Evolutionary conservation across 345 rosid genomes (phyloP).

Genomic region (Ceriops tagal): DNA sequence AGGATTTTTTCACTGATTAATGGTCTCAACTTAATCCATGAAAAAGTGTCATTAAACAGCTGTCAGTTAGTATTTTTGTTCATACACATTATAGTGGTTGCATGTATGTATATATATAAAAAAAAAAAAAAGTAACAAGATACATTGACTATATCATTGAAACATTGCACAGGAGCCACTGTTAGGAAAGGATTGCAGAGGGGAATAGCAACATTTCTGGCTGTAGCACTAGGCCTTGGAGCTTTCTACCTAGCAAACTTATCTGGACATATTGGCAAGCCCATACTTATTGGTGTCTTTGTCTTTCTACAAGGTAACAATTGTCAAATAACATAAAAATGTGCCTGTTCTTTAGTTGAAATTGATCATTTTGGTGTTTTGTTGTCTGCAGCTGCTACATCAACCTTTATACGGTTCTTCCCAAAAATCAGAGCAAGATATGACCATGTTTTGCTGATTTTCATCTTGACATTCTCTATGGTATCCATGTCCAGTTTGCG

Average conservation of each 20-base stretch:
- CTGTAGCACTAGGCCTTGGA: slow-evolving; percentile 15
- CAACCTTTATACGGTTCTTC: slow-evolving; percentile 68
- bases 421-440: slow-evolving; percentile 79
- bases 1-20: too few relatives aligned
- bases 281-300: slow-evolving; percentile 1
- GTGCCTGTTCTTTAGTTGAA: too few relatives aligned
- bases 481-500: slow-evolving; percentile 68
- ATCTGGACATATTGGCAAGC: slow-evolving; percentile 13
- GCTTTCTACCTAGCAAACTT: slow-evolving; percentile 15
- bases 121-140: too few relatives aligned
- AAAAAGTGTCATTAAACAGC: too few relatives aligned
- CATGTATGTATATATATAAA: too few relatives aligned
- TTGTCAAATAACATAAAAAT: not conserved
- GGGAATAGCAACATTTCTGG: slow-evolving; percentile 15
- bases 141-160: not conserved
- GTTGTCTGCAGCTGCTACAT: slow-evolving; percentile 41
- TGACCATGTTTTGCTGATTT: slow-evolving; percentile 46
- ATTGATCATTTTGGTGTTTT: not conserved
- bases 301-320: slow-evolving; percentile 15
- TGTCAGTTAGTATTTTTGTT: too few relatives aligned
- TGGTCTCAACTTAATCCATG: too few relatives aligned
- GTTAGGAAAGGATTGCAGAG: slow-evolving; percentile 22
- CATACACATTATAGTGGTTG: too few relatives aligned
- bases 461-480: slow-evolving; percentile 70
- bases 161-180: slow-evolving; percentile 18